These are phyloP conservation scores for Golubevia sp. DNA, from an alignment of 1,284 basidiomycete species.

Conservation along the genomic window DNA sequence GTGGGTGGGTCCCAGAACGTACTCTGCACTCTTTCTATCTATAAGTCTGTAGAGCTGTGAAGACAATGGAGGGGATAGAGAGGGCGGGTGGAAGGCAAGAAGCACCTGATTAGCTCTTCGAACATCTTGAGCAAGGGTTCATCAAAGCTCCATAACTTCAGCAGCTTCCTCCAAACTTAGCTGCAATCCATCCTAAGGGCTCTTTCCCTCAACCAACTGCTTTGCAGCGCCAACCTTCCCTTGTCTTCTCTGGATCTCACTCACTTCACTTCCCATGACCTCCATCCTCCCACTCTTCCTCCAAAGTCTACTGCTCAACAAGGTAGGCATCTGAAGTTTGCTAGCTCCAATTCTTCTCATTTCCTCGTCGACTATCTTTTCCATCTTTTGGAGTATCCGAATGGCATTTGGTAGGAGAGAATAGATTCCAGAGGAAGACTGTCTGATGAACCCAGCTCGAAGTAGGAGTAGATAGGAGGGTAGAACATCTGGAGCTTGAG, in stretches of 20 bases:
- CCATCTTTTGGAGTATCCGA: slow-evolving; percentile 54
- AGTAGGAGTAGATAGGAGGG: slow-evolving; percentile 22
- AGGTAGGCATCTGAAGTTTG: slow-evolving; percentile 55
- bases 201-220: no score
- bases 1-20: slow-evolving; percentile 60
- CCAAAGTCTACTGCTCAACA: slow-evolving; percentile 54
- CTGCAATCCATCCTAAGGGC: no score
- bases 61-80: no score
- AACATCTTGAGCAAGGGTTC: no score
- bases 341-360: slow-evolving; percentile 46
- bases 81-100: no score
- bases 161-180: no score
- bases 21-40: slow-evolving; percentile 51
- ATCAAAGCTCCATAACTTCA: no score
- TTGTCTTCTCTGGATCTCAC: no score
- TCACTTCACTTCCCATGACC: slow-evolving; percentile 51
- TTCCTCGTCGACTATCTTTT: slow-evolving; percentile 52
- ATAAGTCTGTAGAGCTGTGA: slow-evolving; percentile 49
- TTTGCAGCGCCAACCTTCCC: no score
- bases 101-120: no score
- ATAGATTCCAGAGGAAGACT: slow-evolving; percentile 60
- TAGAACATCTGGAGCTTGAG: neutral
- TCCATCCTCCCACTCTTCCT: slow-evolving; percentile 45
- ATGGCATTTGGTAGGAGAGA: slow-evolving; percentile 56
- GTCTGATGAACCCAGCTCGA: slow-evolving; percentile 53